phyloP scores from a whole-genome alignment of 2,329 filamentous ascomycete genomes.

The Neonectria ditissima region DNA sequence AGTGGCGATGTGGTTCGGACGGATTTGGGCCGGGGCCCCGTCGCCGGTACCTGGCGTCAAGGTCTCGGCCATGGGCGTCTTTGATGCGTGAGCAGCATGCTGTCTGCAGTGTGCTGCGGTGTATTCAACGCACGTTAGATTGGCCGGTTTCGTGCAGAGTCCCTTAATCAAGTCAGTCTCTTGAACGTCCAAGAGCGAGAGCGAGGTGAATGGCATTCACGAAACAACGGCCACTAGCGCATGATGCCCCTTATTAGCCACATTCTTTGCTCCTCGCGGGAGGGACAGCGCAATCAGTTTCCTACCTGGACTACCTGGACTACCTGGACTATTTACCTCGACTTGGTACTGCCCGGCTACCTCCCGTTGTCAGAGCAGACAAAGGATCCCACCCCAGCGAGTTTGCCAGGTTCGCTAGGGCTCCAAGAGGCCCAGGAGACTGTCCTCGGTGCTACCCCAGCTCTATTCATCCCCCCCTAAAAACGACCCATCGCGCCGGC shows the following conservation, averaged over 20 bases:
- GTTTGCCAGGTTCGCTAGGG: slow-evolving; percentile 1
- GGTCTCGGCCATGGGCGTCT: slow-evolving; percentile 26
- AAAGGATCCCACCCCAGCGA: slow-evolving; percentile 16
- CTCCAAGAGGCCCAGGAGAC: not conserved
- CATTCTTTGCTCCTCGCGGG: slow-evolving; percentile 18
- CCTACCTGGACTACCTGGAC: too few relatives aligned
- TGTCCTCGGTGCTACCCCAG: slow-evolving; percentile 10
- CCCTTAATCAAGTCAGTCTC: not conserved
- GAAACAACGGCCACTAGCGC: slow-evolving; percentile 43
- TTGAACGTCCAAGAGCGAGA: not conserved
- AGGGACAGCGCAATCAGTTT: not conserved
- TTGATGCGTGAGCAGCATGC: slow-evolving; percentile 2
- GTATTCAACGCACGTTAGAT: not conserved
- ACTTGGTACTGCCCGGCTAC: slow-evolving; percentile 24
- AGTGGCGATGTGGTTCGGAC: slow-evolving; percentile 20
- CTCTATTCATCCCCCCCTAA: slow-evolving; percentile 19
- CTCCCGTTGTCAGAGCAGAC: slow-evolving; percentile 27
- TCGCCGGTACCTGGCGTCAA: slow-evolving; percentile 25
- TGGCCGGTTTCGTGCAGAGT: slow-evolving; percentile 1
- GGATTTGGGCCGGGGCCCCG: slow-evolving; percentile 27
- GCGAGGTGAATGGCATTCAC: slow-evolving; percentile 8
- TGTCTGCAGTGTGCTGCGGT: slow-evolving; percentile 6
- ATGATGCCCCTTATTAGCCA: slow-evolving; percentile 29
- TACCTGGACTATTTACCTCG: too few relatives aligned
- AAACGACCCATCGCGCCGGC: slow-evolving; percentile 21